Percentiles rank a stretch among this genome's conserved stretches.
Conservation (phyloP, 805 yeast genomes). For the Clavispora carvajalis region DNA sequence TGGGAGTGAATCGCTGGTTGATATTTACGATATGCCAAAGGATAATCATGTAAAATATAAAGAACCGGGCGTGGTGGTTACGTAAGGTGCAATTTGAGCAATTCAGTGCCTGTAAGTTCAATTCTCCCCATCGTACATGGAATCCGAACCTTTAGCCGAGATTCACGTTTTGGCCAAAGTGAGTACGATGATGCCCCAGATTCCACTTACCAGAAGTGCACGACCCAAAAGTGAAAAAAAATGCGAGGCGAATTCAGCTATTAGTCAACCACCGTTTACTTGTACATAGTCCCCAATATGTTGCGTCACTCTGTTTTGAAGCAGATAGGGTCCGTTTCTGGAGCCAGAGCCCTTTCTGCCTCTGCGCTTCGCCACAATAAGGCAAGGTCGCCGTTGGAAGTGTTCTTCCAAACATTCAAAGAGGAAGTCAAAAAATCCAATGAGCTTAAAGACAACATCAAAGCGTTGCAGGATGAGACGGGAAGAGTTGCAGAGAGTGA, state of each 20-base stretch:
- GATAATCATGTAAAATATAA: no score
- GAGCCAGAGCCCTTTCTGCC: constrained; percentile 9
- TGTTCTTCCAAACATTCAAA: constrained; percentile 87
- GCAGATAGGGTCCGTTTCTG: constrained; percentile 4
- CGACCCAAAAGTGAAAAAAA: constrained; percentile 1
- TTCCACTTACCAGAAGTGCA: constrained; percentile 1
- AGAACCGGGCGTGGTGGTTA: no score
- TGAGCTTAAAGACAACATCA: constrained; percentile 88
- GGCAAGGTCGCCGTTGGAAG: constrained; percentile 73
- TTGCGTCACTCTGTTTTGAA: constrained; percentile 13
- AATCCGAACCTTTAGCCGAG: no score
- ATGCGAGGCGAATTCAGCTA: neutral
- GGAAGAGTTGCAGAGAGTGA: constrained; percentile 92
- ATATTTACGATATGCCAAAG: no score
- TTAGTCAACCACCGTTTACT: neutral
- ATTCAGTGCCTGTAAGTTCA: no score
- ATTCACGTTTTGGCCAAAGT: neutral
- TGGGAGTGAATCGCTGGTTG: neutral
- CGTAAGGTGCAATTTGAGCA: no score
- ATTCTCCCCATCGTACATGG: no score
- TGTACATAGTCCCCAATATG: constrained; percentile 5
- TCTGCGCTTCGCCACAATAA: constrained; percentile 8
- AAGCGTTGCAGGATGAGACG: constrained; percentile 92
- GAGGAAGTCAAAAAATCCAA: constrained; percentile 85
- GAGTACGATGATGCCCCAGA: neutral